Base-by-base conservation (phyloP, 2,329 filamentous ascomycete species). In the Claviceps quebecensis region DNA sequence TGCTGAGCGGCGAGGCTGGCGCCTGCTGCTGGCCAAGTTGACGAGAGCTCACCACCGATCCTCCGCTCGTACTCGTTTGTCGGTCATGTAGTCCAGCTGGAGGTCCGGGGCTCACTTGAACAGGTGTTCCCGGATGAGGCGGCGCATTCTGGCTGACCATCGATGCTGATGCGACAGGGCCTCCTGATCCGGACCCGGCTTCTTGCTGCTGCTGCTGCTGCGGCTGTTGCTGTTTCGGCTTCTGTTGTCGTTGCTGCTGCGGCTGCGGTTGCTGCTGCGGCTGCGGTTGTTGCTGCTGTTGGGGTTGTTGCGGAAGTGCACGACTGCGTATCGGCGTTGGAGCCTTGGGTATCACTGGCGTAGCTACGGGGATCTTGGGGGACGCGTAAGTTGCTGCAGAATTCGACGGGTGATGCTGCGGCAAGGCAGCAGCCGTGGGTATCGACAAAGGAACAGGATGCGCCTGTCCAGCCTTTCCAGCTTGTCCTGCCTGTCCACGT, bases 321-420 rank as follows among this genome's bases (percentile, higher is more conserved):
- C 87, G 82, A 39, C 82, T 77, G 55, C 86, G 84, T 56, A 81
- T 84, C 8, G 89, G 87, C 13, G 87, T 90, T 5, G 88, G 82
- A 19, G 83, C 83, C 65, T 95, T 95, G 13, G 89, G 83, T 46
- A 95, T 69, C 26, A 81, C 83, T 7, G 93, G 91, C 37, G 87
- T 93, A 9, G 86, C 85, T 54, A 87, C 75, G 29, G 84, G 72
- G 48, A 91, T 78, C 63, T 88, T 87, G 7, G 91, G 91, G 16
- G 91, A 96, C 47, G 81, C 80, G 56, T 84, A 76, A 53, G 71
- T 75, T 36, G 71, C 75, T 36, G 77, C 72, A 50, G 74, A 70
- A 53, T 75, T 75, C 44, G 44, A 46, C 47, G 77, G 66, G 45
- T 77, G 74, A 56, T 84, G 83, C 50, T 81, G 75, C 56, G 81